A percentile compares a stretch with the other conserved stretches of the same genome.
Conservation (phyloP, 1,139 yeast genomes). For the Suhomyces terraborum region DNA sequence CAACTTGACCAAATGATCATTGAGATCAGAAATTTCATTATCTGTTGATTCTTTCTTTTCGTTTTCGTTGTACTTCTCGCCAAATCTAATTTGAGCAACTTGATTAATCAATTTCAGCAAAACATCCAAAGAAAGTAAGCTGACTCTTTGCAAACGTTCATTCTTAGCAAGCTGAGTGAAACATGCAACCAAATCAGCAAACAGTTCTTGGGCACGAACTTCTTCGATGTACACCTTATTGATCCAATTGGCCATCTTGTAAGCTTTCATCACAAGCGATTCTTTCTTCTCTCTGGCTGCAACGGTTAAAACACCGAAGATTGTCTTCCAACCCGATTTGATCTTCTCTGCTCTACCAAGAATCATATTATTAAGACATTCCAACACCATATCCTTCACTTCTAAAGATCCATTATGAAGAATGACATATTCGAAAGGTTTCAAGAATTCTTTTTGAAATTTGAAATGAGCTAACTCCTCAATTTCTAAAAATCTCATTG, state of each 20-base stretch:
- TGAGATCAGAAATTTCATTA: slow-evolving; percentile 22
- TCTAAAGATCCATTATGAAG: slow-evolving; percentile 65
- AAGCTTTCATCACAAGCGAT: slow-evolving; percentile 62
- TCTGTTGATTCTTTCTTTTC: slow-evolving; percentile 13
- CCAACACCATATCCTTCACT: slow-evolving; percentile 87
- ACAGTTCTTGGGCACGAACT: slow-evolving; percentile 73
- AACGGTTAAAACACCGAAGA: slow-evolving; percentile 71
- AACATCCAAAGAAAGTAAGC: slow-evolving; percentile 80
- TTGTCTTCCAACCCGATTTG: slow-evolving; percentile 93
- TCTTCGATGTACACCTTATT: slow-evolving; percentile 62
- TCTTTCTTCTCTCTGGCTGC: slow-evolving; percentile 63
- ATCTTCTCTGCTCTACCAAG: slow-evolving; percentile 72
- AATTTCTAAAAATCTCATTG: slow-evolving; percentile 87
- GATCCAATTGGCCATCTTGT: slow-evolving; percentile 63
- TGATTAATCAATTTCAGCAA: slow-evolving; percentile 63
- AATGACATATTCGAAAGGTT: slow-evolving; percentile 85
- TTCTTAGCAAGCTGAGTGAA: slow-evolving; percentile 83
- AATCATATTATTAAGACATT: slow-evolving; percentile 86
- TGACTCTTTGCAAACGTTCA: slow-evolving; percentile 74
- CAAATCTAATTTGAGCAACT: slow-evolving; percentile 49
- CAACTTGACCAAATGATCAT: slow-evolving; percentile 46
- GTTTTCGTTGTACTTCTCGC: slow-evolving; percentile 18
- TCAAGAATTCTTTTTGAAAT: slow-evolving; percentile 90
- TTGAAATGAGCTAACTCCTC: slow-evolving; percentile 95
- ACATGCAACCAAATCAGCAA: slow-evolving; percentile 71